A percentile compares a stretch with the other conserved stretches of the same genome.
These are phyloP conservation scores for Geotrichum aggregatum DNA, from an alignment of 1,139 yeast species.

Conservation along the genomic window DNA sequence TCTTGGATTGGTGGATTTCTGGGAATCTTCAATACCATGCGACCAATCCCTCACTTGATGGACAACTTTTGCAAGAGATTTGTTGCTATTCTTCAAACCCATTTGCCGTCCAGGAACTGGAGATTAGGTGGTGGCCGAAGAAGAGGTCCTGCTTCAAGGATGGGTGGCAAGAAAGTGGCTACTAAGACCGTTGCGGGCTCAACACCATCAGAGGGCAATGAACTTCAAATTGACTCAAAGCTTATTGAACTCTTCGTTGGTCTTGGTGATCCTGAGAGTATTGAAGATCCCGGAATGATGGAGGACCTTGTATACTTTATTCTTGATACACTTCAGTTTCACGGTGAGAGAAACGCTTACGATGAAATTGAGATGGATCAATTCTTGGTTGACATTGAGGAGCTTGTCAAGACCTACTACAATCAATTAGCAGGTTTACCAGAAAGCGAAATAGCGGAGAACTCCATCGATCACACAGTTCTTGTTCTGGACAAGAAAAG, in stretches of 20 bases:
- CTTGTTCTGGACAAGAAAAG: constrained; percentile 64
- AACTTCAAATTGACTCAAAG: constrained; percentile 48
- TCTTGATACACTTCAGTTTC: constrained; percentile 56
- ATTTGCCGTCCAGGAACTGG: constrained; percentile 37
- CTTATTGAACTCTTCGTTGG: constrained; percentile 52
- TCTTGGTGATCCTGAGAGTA: constrained; percentile 41
- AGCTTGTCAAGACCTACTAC: constrained; percentile 40
- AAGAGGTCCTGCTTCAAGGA: constrained; percentile 7
- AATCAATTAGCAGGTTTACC: constrained; percentile 15
- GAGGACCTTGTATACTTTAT: constrained; percentile 65
- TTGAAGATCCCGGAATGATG: constrained; percentile 42
- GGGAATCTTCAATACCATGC: constrained; percentile 50
- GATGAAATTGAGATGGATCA: constrained; percentile 61
- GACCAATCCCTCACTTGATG: constrained; percentile 35
- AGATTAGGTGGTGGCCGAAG: constrained; percentile 14
- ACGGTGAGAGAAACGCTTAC: constrained; percentile 61
- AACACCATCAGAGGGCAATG: constrained; percentile 14
- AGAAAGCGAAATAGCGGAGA: neutral
- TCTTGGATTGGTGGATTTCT: constrained; percentile 81
- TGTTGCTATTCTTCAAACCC: constrained; percentile 36
- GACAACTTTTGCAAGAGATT: constrained; percentile 43
- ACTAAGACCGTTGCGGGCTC: neutral
- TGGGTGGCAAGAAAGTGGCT: constrained; percentile 9
- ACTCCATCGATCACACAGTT: constrained; percentile 51
- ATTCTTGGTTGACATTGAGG: constrained; percentile 47